Evolutionary conservation across 306 rosid genomes (phyloP), one percentile per base, ranked within the genome.

Genomic region (Ormosia semicastrata): DNA sequence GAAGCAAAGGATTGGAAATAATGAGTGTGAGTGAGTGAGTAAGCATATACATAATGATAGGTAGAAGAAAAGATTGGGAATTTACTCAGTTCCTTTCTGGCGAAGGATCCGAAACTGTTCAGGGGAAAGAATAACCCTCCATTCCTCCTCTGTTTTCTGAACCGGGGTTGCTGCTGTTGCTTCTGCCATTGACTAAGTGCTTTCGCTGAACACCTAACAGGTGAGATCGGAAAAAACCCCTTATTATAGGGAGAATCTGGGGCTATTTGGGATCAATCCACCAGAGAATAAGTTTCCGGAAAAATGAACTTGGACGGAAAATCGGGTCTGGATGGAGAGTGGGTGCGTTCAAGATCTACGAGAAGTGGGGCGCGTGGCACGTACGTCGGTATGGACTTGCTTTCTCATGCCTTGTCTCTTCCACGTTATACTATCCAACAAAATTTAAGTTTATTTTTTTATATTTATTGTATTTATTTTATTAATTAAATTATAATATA

Each of bases 31-130:
- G 24, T 24, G 24, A 24, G 24, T 24, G 24, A 24, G 24, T 24
- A 1, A 24, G 24, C 24, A 24, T 24, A 24, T 24, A 29, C 6
- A 32, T 2, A 4, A 59, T 3, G 4, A n/a, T 29, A 10, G 66
- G 66, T 8, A 37, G 5, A 57, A 15, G 11, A 30, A 58, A 54
- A 74, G 58, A 12, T 12, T 10, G 62, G 71, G 44, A 74, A 81
- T 24, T 79, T 86, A 87, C 96, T 94, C 97, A 0, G 98, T 94
- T 76, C 88, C 94, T 74, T 94, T 92, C 85, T 88, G 77, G 30
- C 97, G 97, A 49, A 94, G 90, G 84, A 94, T 94, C 77, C 89
- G 77, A 82, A 94, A 94, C 88, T 94, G 97, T 24, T 91, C 93
- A 1, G 97, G 94, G 13, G 97, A 90, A 80, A 94, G 97, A 80